phyloP scores from a whole-genome alignment of 371 early-diverging fungal genomes.

The Mucor irregularis region DNA sequence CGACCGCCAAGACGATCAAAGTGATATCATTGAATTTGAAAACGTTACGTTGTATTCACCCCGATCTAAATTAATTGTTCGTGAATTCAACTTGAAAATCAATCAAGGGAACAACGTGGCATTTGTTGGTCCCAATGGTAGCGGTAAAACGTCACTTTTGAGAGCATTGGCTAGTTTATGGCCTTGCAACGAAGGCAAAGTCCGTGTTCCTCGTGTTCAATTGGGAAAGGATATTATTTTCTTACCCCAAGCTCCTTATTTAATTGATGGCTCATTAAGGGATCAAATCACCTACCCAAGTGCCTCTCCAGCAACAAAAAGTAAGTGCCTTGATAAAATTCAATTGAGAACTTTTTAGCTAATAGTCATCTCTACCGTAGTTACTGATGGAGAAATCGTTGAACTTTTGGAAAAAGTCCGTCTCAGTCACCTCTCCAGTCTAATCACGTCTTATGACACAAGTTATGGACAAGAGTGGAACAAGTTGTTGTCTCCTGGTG shows the following conservation, averaged over 20 bases:
- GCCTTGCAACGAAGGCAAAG: constrained; percentile 55
- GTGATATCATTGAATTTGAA: constrained; percentile 37
- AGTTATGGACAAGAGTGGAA: constrained; percentile 63
- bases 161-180: constrained; percentile 75
- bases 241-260: constrained; percentile 70
- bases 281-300: constrained; percentile 69
- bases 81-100: constrained; percentile 51
- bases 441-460: constrained; percentile 52
- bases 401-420: constrained; percentile 49
- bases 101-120: constrained; percentile 56
- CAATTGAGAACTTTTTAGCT: neutral
- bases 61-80: constrained; percentile 35
- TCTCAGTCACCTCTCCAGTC: constrained; percentile 50
- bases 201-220: constrained; percentile 22
- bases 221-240: constrained; percentile 54
- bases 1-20: constrained; percentile 12
- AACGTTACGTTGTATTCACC: constrained; percentile 39
- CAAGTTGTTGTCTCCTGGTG: constrained; percentile 76
- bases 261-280: constrained; percentile 67
- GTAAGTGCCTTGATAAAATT: constrained; percentile 25
- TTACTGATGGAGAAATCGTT: constrained; percentile 54
- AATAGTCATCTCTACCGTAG: constrained; percentile 16
- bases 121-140: constrained; percentile 74
- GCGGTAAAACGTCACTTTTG: constrained; percentile 71
- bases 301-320: constrained; percentile 24